Conservation (phyloP, 345 rosid genomes). For the Xanthoceras sorbifolium region DNA sequence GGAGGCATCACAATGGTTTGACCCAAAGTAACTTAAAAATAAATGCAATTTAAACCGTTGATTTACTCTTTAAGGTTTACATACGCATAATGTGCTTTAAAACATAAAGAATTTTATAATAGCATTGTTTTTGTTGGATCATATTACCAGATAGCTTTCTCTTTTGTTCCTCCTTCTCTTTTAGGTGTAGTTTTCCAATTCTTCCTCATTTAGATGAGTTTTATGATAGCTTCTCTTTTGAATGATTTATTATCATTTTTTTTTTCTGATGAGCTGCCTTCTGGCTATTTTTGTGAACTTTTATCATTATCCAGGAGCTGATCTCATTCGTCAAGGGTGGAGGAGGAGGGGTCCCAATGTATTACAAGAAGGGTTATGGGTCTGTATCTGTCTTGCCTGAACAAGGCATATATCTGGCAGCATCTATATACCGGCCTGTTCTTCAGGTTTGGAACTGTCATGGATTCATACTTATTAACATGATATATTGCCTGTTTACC, state of each 20-base stretch:
- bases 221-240: too few species aligned
- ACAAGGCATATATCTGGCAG: slow-evolving; percentile 97
- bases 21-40: neutral
- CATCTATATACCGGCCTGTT: slow-evolving; percentile 92
- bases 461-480: slow-evolving; percentile 2
- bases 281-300: slow-evolving; percentile 1
- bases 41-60: neutral
- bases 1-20: neutral
- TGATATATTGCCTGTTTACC: neutral
- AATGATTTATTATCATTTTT: neutral
- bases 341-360: slow-evolving; percentile 76
- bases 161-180: neutral
- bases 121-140: neutral
- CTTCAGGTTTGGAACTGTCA: slow-evolving; percentile 66
- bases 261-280: slow-evolving; percentile 7
- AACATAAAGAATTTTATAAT: neutral
- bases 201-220: too few species aligned
- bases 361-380: slow-evolving; percentile 92
- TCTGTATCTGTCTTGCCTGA: slow-evolving; percentile 96
- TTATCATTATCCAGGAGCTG: slow-evolving; percentile 49
- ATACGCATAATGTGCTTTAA: neutral
- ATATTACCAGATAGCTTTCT: neutral
- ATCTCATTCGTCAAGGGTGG: slow-evolving; percentile 93
- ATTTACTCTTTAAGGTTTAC: neutral
- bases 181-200: neutral